Conservation (phyloP, 352 stramenopile genomes). For the Pythium guiyangense region DNA sequence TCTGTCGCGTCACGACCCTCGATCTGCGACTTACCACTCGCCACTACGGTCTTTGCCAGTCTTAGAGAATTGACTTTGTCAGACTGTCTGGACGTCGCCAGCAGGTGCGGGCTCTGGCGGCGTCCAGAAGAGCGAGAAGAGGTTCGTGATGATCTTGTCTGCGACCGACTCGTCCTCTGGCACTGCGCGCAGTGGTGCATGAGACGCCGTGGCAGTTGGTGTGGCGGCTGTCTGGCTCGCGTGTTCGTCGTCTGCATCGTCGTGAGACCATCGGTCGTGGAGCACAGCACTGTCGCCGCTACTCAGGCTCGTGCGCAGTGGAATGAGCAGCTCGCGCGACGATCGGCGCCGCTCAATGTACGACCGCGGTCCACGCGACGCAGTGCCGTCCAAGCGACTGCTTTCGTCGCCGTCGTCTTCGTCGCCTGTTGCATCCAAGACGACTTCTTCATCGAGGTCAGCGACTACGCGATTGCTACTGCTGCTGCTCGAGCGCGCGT, state of each 20-base stretch:
- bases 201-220: not conserved
- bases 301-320: not conserved
- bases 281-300: not conserved
- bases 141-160: constrained; percentile 80
- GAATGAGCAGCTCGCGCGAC: constrained; percentile 5
- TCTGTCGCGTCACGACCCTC: no score
- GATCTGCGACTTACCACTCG: no score
- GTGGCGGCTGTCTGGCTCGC: not conserved
- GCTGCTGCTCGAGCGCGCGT: not conserved
- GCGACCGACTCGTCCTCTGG: constrained; percentile 49
- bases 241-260: not conserved
- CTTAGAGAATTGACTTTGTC: not conserved
- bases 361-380: not conserved
- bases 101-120: constrained; percentile 26
- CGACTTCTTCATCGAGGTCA: constrained; percentile 56
- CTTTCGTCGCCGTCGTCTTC: not conserved
- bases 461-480: not conserved
- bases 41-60: no score
- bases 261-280: no score
- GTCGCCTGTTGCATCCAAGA: constrained; percentile 33
- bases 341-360: constrained; percentile 8
- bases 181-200: constrained; percentile 7
- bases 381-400: not conserved
- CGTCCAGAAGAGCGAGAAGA: constrained; percentile 84
- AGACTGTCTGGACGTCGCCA: constrained; percentile 38